Base-by-base conservation (phyloP, 2,329 filamentous ascomycete species). In the Lecanicillium sp. region DNA sequence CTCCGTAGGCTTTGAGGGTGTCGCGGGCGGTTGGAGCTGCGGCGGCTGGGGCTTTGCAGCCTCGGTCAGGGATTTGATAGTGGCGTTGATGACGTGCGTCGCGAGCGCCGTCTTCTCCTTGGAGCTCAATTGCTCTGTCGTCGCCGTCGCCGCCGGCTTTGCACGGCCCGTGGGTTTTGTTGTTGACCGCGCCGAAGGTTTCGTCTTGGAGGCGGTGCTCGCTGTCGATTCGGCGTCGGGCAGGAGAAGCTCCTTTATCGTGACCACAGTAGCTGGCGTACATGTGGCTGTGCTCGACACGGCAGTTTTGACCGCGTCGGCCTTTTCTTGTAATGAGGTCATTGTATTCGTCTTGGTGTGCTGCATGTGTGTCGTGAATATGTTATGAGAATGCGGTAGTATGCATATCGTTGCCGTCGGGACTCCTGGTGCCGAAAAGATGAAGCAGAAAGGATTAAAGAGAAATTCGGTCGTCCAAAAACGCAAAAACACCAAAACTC, bases 31-130 rank as follows among this genome's bases (percentile, higher is more conserved):
- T n/a, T n/a, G n/a, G n/a, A n/a, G n/a, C n/a, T n/a, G n/a, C 5
- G 32, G 32, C 7, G 63, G 54, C 3, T 66, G 52, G 2, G 69
- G 64, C 60, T 83, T 89, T 17, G 81, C 72, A 0, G 81, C 81
- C 48, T 86, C 81, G n/a, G 75, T 74, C 3, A 91, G 72, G 9
- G 77, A 73, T 58, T 86, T 89, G 32, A 90, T 71, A 1, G 82
- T 75, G 6, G 72, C 70, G 61, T 90, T 91, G 57, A 89, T 79
- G 29, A 88, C 72, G 52, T 89, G 79, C 0, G 86, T 88, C 11
- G 86, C 86, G 29, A 90, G 67, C 37, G 78, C 71, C 43, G 81
- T 81, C 62, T 76, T 80, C 50, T 88, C 84, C 56, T 65, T 71
- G 55, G 56, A 46, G 19, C 52, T 63, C 54, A 57, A 58, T 61